phyloP scores from a whole-genome alignment of 495 filamentous ascomycete species.

The Aspergillus campestris region DNA sequence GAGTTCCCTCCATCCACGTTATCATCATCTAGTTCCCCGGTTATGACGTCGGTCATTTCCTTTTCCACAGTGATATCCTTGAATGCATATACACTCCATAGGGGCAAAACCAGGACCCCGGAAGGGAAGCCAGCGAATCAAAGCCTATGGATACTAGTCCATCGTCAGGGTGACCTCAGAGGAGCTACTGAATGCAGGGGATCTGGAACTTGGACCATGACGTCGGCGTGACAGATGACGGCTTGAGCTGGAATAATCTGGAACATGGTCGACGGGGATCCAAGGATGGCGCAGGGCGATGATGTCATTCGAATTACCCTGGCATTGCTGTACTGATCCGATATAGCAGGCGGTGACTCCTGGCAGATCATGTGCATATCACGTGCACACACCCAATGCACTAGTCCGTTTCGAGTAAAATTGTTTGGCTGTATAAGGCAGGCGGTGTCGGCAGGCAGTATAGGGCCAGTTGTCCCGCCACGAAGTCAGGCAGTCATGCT shows the following conservation, averaged over 20 bases:
- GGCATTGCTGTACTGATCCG: neutral
- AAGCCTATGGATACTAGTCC: neutral
- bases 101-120: neutral
- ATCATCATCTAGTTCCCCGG: neutral
- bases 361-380: slow-evolving; percentile 1
- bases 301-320: neutral
- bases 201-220: neutral
- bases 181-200: neutral
- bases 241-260: neutral
- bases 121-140: slow-evolving; percentile 1
- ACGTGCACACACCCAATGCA: too few relatives aligned
- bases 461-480: slow-evolving; percentile 3
- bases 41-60: neutral
- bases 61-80: neutral
- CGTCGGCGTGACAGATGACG: neutral
- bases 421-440: too few relatives aligned
- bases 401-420: too few relatives aligned
- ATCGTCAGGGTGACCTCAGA: neutral
- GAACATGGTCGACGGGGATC: too few relatives aligned
- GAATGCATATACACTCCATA: neutral
- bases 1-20: neutral
- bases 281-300: neutral
- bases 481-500: slow-evolving; percentile 1
- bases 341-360: slow-evolving; percentile 6
- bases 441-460: too few relatives aligned